Percentiles rank a stretch among this genome's conserved stretches.
These are phyloP conservation scores for Penicillium bialowiezense DNA, from an alignment of 495 filamentous ascomycete species.

Conservation along the genomic window DNA sequence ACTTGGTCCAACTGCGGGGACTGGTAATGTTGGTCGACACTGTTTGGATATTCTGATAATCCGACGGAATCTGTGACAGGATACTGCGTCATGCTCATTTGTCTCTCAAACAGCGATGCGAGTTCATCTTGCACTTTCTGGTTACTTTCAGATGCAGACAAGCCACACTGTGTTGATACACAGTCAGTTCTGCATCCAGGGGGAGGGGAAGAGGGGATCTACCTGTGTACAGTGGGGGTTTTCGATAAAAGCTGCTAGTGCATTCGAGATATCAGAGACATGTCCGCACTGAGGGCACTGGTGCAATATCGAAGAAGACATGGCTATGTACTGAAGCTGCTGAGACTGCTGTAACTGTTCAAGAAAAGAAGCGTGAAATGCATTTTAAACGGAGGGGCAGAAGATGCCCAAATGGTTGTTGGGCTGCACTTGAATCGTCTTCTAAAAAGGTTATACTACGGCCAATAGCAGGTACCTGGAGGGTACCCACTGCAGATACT, in stretches of 20 bases:
- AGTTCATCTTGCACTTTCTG: slow-evolving; percentile 64
- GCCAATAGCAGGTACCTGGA: not conserved
- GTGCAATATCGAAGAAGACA: slow-evolving; percentile 36
- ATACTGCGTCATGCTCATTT: slow-evolving; percentile 45
- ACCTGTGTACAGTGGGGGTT: slow-evolving; percentile 39
- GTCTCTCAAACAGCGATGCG: slow-evolving; percentile 60
- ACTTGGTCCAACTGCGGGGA: slow-evolving; percentile 71
- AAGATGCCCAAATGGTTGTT: slow-evolving; percentile 6
- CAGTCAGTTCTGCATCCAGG: slow-evolving; percentile 9
- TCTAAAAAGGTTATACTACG: not conserved
- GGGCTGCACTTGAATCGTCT: slow-evolving; percentile 1
- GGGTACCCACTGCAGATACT: not conserved
- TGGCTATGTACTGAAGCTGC: slow-evolving; percentile 2
- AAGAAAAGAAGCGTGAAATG: not conserved
- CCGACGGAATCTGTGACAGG: slow-evolving; percentile 2
- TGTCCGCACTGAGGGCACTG: slow-evolving; percentile 39
- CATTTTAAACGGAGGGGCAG: slow-evolving; percentile 2
- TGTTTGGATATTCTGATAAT: slow-evolving; percentile 31
- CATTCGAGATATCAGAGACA: slow-evolving; percentile 30
- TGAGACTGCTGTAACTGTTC: too few species aligned
- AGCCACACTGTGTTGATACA: slow-evolving; percentile 29
- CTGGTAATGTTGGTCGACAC: too few species aligned
- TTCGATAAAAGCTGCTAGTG: slow-evolving; percentile 30
- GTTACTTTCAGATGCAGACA: slow-evolving; percentile 40
- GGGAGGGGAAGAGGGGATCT: slow-evolving; percentile 9